Evolutionary conservation across 2,329 filamentous ascomycete genomes (phyloP), one percentile per base, ranked within the genome.

Genomic region (Aureobasidium sp.): DNA sequence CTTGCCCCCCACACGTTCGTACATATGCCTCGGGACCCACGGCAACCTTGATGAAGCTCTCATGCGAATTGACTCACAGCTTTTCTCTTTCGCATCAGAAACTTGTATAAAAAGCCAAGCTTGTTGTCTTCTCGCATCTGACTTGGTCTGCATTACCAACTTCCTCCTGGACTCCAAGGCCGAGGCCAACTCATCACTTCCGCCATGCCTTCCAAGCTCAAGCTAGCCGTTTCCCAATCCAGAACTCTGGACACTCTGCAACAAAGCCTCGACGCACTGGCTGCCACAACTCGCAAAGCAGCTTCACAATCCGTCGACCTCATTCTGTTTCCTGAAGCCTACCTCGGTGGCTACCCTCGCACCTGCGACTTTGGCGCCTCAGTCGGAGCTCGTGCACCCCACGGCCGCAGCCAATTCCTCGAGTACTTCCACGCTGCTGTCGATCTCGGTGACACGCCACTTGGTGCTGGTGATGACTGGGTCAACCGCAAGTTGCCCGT

Each of bases 321-420:
- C 55, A 80, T 97, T 32, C 84, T 97, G 58, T 92, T 97, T 64
- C 93, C 93, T 0, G 92, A 97, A 78, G 92, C 92, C 26, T 96
- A 91, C 71, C 82, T 97, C 1, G 93, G 93, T 51, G 93, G 92
- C 1, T 97, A 97, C 72, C 93, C 93, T 20, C 87, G 92, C 12
- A 91, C 88, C 20, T 87, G 87, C 65, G 79, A 79, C 56, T 96
- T 96, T 70, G 91, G 91, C 5, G 86, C 85, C 51, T 81, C 83
- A 1, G 80, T 96, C 6, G 92, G 92, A 4, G 79, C 81, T 17
- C 86, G 92, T 41, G 81, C 82, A 0, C 78, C 82, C 2, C 78
- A 80, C 53, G 92, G 91, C 5, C 83, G 91, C 20, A 90, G 96
- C 29, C 90, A 95, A 69, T 97, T 87, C 71, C 80, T 92, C 10